Conservation (phyloP, 768 basidiomycete genomes). For the Daedalea quercina region DNA sequence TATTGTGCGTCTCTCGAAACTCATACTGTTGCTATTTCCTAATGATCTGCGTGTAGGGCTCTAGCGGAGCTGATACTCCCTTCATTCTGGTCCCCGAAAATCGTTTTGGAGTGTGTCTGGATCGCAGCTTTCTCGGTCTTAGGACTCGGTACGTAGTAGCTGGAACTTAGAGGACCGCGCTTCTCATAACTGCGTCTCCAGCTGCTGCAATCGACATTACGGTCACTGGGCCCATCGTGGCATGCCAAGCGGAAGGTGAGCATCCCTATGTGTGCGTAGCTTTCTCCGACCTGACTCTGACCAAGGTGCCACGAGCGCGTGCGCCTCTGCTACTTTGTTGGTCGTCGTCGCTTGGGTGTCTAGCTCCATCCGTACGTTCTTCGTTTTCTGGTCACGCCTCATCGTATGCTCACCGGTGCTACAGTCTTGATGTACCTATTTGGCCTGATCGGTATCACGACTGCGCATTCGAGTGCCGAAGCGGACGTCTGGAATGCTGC, state of each 20-base stretch:
- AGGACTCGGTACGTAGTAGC: slow-evolving; percentile 40
- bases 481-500: slow-evolving; percentile 47
- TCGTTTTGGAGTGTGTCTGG: slow-evolving; percentile 53
- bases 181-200: slow-evolving; percentile 16
- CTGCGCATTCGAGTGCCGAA: slow-evolving; percentile 36
- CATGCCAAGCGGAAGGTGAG: slow-evolving; percentile 32
- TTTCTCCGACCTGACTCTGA: too few relatives aligned
- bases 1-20: slow-evolving; percentile 20
- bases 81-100: slow-evolving; percentile 32
- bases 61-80: slow-evolving; percentile 25
- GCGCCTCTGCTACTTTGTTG: slow-evolving; percentile 24
- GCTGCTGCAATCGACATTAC: slow-evolving; percentile 45
- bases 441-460: slow-evolving; percentile 37
- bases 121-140: slow-evolving; percentile 39
- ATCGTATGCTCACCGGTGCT: not conserved
- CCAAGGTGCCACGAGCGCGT: slow-evolving; percentile 12
- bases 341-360: slow-evolving; percentile 25
- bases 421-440: slow-evolving; percentile 52
- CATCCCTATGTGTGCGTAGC: not conserved
- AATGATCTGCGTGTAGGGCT: not conserved
- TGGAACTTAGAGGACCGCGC: not conserved
- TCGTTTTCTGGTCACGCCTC: not conserved
- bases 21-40: not conserved
- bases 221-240: slow-evolving; percentile 32
- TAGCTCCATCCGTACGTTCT: slow-evolving; percentile 21